Base-by-base conservation (phyloP, 805 yeast species). In the Tetrapisispora fleetii region DNA sequence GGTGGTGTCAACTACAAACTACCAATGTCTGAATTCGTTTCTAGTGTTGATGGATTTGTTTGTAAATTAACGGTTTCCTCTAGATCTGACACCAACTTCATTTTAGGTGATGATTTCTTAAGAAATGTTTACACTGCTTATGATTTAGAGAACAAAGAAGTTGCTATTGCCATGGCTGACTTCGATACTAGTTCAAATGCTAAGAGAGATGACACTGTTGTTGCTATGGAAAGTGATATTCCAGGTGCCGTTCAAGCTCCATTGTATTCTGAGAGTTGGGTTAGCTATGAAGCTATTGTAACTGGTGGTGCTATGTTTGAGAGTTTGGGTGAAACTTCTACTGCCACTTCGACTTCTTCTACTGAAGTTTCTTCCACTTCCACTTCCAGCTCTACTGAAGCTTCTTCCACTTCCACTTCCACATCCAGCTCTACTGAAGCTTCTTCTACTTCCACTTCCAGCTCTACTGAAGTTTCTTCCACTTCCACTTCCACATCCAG, bases 51-150 rank as follows among this genome's bases (percentile, higher is more conserved):
- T 38, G 40, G 39, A 19, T 45, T 50, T 36, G 60, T 63, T 17
- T 78, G 82, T 66, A 71, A 69, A 4, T 53, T 78, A 33, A 78
- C 76, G 9, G 51, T 77, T 58, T 9, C 62, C 60, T 14, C 53
- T 52, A 36, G 53, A 65, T 33, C 52, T 59, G 8, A 48, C 22
- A 40, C 46, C 5, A 58, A 72, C 9, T 41, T 41, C 28, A 67
- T 78, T 43, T 64, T 81, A 39, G 86, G 85, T 43, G 84, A 79
- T 59, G 70, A 73, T 52, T 72, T 80, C 55, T 67, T 81, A 52
- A 68, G 80, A 46, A 72, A 76, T 49, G 81, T 82, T 2, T 83
- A 81, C 61, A 72, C 79, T 27, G 86, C 81, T 16, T 81, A 75
- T 62, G 83, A 84, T 62, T 65, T 81, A 46, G 85, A 79, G 32